Percentiles rank a stretch among this genome's conserved stretches.
These are phyloP conservation scores for Lipomyces chichibuensis DNA, from an alignment of 805 yeast species.

Conservation along the genomic window DNA sequence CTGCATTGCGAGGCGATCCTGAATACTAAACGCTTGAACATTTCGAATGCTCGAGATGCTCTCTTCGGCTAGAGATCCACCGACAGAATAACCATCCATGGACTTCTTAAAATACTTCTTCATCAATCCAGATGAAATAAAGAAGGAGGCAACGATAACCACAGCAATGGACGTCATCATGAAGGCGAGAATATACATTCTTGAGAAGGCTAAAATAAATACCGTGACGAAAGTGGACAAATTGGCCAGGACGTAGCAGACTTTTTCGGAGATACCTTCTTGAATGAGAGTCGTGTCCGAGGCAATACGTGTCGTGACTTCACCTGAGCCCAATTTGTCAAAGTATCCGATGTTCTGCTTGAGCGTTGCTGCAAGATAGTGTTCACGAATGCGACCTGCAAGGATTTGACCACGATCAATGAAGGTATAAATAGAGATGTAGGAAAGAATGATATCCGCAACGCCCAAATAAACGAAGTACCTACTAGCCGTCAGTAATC, in stretches of 20 bases:
- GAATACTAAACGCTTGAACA: constrained; percentile 50
- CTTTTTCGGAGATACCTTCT: constrained; percentile 49
- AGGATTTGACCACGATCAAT: constrained; percentile 48
- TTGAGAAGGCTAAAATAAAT: constrained; percentile 44
- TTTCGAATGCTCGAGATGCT: constrained; percentile 47
- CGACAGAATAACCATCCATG: constrained; percentile 29
- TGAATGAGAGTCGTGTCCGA: constrained; percentile 47
- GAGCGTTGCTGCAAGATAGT: constrained; percentile 44
- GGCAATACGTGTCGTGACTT: constrained; percentile 48
- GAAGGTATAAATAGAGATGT: constrained; percentile 43
- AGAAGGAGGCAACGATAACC: constrained; percentile 41
- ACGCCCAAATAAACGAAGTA: constrained; percentile 14
- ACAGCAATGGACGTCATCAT: constrained; percentile 44
- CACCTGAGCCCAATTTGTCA: constrained; percentile 49
- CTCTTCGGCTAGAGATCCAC: constrained; percentile 49
- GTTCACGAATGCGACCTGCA: constrained; percentile 46
- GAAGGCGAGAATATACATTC: constrained; percentile 46
- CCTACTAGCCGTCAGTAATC: background rate
- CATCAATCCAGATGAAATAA: constrained; percentile 40
- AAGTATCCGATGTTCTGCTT: constrained; percentile 49
- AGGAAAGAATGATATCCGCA: constrained; percentile 25
- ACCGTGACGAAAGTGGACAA: constrained; percentile 47
- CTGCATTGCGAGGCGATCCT: constrained; percentile 43
- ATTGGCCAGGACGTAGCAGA: constrained; percentile 45
- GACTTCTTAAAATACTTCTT: constrained; percentile 27